Percentiles rank a stretch among this genome's conserved stretches.
These are phyloP conservation scores for Hawksworthiomyces lignivorus DNA, from an alignment of 2,329 filamentous ascomycete species.

Conservation along the genomic window DNA sequence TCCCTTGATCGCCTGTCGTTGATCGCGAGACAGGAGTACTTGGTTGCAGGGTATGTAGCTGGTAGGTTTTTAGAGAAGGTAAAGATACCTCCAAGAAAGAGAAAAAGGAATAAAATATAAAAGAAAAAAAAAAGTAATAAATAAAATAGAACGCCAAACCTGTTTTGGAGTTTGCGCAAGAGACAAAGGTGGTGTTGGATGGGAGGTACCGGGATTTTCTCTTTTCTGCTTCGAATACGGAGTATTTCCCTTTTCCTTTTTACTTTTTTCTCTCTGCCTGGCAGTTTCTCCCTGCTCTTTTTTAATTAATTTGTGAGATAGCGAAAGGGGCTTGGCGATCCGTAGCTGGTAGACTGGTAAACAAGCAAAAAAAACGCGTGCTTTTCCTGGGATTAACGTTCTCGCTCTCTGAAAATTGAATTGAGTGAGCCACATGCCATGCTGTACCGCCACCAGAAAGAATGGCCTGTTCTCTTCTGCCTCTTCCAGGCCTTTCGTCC, in stretches of 20 bases:
- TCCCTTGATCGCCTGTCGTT: no score
- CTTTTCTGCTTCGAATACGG: no score
- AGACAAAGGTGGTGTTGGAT: neutral
- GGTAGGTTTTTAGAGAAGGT: no score
- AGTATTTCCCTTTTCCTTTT: neutral
- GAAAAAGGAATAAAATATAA: no score
- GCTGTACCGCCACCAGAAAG: constrained; percentile 4
- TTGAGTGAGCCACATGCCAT: constrained; percentile 13
- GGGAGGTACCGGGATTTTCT: neutral
- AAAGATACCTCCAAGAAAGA: no score
- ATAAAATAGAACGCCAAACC: no score
- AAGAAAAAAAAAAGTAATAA: constrained; percentile 7
- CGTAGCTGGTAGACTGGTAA: constrained; percentile 10
- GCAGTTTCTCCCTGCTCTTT: neutral
- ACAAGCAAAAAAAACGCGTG: constrained; percentile 8
- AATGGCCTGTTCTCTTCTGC: no score
- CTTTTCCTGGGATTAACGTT: constrained; percentile 2
- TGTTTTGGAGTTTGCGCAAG: constrained; percentile 3
- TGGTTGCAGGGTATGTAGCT: no score
- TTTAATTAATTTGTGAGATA: neutral
- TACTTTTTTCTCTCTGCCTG: neutral
- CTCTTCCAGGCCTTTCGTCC: no score
- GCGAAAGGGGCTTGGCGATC: constrained; percentile 3
- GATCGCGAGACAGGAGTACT: no score
- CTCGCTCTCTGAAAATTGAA: no score